Conservation (phyloP, 2,329 filamentous ascomycete species). For the Paracamarosporium sp. region DNA sequence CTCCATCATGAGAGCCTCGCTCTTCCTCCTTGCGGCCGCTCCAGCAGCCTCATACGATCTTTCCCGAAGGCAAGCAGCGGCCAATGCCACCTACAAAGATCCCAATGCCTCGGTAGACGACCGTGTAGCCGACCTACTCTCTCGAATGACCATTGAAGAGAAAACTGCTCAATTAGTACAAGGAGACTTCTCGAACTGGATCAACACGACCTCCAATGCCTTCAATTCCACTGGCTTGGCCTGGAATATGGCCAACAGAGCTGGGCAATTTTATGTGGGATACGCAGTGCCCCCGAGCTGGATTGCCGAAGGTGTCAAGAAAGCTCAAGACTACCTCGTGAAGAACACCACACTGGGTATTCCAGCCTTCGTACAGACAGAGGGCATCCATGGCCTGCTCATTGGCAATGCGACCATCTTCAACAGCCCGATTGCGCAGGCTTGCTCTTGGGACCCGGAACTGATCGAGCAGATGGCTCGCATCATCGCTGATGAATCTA, state of each 20-base stretch:
- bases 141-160: conserved; percentile 76
- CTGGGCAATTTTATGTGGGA: conserved; percentile 76
- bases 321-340: conserved; percentile 72
- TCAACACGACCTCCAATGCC: conserved; percentile 70
- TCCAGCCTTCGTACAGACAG: conserved; percentile 75
- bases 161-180: conserved; percentile 71
- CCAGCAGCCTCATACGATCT: conserved; percentile 28
- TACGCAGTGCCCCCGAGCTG: conserved; percentile 69
- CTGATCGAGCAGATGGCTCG: conserved; percentile 71
- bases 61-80: conserved; percentile 31
- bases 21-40: conserved; percentile 3
- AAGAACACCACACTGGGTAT: conserved; percentile 72
- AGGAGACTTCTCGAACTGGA: conserved; percentile 75
- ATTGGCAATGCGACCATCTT: conserved; percentile 78
- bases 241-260: conserved; percentile 69
- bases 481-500: conserved; percentile 70
- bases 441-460: conserved; percentile 72
- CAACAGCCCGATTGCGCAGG: conserved; percentile 77
- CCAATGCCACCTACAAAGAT: conserved; percentile 64
- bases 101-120: conserved; percentile 67
- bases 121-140: conserved; percentile 71
- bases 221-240: conserved; percentile 72
- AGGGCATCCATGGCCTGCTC: conserved; percentile 76
- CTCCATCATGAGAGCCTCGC: conserved; percentile 1
- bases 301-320: conserved; percentile 67